These are phyloP conservation scores for Mycogone perniciosa DNA, from an alignment of 2,329 filamentous ascomycete genomes.

Conservation along the genomic window DNA sequence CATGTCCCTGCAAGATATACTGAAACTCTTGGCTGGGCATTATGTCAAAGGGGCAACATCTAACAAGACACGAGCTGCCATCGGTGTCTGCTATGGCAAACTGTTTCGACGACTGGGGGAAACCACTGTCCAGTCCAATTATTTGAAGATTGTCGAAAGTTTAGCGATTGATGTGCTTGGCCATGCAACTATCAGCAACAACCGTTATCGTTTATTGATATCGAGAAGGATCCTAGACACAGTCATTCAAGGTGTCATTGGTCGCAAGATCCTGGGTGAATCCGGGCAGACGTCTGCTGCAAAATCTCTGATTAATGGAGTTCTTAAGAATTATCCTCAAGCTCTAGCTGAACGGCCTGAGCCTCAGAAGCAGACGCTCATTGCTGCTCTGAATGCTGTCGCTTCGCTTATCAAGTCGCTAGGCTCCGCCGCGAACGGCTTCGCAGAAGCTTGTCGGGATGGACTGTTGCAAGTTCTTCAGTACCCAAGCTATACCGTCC, in stretches of 20 bases:
- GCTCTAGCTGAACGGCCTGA: conserved; percentile 80
- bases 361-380: conserved; percentile 79
- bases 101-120: conserved; percentile 74
- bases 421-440: conserved; percentile 71
- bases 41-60: conserved; percentile 74
- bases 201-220: conserved; percentile 80
- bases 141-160: conserved; percentile 73
- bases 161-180: conserved; percentile 75
- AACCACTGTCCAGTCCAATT: conserved; percentile 75
- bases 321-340: conserved; percentile 92
- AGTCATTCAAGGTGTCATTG: conserved; percentile 77
- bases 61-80: conserved; percentile 72
- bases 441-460: conserved; percentile 81
- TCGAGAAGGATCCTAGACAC: conserved; percentile 79
- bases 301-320: conserved; percentile 73
- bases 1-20: conserved; percentile 69
- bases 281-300: conserved; percentile 80
- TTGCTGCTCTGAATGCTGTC: conserved; percentile 71
- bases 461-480: conserved; percentile 83
- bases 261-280: conserved; percentile 76
- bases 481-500: conserved; percentile 93
- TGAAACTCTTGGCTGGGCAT: conserved; percentile 71
- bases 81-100: conserved; percentile 81
- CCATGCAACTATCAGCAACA: conserved; percentile 67
- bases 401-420: conserved; percentile 71